phyloP scores from a whole-genome alignment of 2,329 filamentous ascomycete genomes.

The Colletotrichum brevisporum region DNA sequence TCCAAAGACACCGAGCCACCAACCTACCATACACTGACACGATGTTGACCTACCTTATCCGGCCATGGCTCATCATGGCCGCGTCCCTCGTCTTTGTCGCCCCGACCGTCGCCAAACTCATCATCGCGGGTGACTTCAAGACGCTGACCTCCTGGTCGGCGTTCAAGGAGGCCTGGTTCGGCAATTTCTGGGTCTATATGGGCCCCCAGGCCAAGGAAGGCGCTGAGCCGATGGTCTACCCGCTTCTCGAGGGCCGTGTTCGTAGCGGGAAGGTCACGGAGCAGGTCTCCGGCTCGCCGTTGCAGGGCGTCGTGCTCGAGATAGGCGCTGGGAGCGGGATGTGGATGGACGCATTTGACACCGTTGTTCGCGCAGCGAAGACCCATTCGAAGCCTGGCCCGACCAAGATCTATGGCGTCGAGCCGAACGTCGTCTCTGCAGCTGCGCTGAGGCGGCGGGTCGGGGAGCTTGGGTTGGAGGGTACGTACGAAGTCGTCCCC shows the following conservation, averaged over 20 bases:
- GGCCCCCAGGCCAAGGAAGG: constrained; percentile 52
- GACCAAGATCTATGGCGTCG: constrained; percentile 71
- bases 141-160: constrained; percentile 50
- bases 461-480: constrained; percentile 59
- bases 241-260: constrained; percentile 60
- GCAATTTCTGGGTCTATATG: constrained; percentile 64
- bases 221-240: constrained; percentile 55
- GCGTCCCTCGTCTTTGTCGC: constrained; percentile 61
- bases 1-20: neutral
- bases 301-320: constrained; percentile 70
- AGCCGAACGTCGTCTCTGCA: constrained; percentile 69
- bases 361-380: constrained; percentile 11
- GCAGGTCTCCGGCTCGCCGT: constrained; percentile 46
- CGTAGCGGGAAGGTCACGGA: constrained; percentile 47
- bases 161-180: constrained; percentile 65
- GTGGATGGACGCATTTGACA: constrained; percentile 69
- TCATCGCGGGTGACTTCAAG: constrained; percentile 45
- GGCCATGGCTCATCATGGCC: constrained; percentile 60
- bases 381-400: constrained; percentile 1
- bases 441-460: constrained; percentile 55
- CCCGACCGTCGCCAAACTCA: constrained; percentile 55
- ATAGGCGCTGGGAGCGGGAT: constrained; percentile 73
- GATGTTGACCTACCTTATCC: constrained; percentile 39
- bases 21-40: neutral
- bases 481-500: constrained; percentile 67